A percentile compares a stretch with the other conserved stretches of the same genome.
Evolutionary conservation across 805 yeast species (phyloP).

Genomic region (Hanseniaspora lachancei): DNA sequence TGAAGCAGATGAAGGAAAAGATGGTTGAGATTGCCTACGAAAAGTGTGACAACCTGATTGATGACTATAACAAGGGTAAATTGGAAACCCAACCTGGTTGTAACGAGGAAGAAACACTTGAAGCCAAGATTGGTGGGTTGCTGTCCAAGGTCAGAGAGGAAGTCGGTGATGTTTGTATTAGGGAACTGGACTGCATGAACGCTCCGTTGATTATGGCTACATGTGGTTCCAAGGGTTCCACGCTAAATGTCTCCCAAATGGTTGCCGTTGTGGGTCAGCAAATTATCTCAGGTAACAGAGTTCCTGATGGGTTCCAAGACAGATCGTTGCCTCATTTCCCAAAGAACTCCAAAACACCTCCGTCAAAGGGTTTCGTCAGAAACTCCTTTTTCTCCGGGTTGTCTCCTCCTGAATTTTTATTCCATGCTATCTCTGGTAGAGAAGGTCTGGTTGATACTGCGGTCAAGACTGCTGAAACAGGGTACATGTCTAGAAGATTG

Average conservation of each 20-base stretch:
- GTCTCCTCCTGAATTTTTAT: conserved; percentile 90
- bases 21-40: conserved; percentile 84
- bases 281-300: conserved; percentile 96
- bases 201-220: conserved; percentile 98
- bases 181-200: conserved; percentile 74
- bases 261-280: conserved; percentile 99
- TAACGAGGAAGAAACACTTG: conserved; percentile 94
- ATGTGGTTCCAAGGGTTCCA: conserved; percentile 98
- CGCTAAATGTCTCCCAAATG: conserved; percentile 96
- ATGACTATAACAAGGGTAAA: conserved; percentile 63
- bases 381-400: conserved; percentile 90
- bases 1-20: conserved; percentile 65
- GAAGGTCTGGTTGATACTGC: conserved; percentile 99
- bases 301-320: conserved; percentile 99
- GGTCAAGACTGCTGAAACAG: conserved; percentile 97
- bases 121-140: conserved; percentile 92
- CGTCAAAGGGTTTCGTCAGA: conserved; percentile 92
- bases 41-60: conserved; percentile 83
- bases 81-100: conserved; percentile 98
- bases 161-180: conserved; percentile 95
- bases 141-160: conserved; percentile 96
- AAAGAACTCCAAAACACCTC: conserved; percentile 92
- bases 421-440: conserved; percentile 98
- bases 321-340: conserved; percentile 94
- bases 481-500: conserved; percentile 93